A percentile compares a stretch with the other conserved stretches of the same genome.
phyloP scores from a whole-genome alignment of 306 rosid genomes.

The Cyclanthera cordifolia region DNA sequence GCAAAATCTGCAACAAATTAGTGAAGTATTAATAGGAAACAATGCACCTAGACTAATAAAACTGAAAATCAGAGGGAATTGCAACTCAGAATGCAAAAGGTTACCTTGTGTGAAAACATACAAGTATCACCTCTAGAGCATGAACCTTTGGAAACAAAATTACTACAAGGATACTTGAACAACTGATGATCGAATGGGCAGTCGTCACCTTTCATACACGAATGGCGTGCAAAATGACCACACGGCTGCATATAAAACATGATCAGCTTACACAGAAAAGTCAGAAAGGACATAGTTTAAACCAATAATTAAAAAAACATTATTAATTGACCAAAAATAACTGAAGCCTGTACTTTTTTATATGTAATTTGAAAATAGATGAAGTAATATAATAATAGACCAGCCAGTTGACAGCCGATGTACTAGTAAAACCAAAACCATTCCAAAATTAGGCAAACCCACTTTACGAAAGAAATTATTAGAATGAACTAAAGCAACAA shows the following conservation, averaged over 20 bases:
- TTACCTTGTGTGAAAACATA: constrained; percentile 79
- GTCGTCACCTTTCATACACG: constrained; percentile 89
- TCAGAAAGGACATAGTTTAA: too few species aligned
- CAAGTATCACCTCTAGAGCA: constrained; percentile 64
- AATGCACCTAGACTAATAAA: neutral
- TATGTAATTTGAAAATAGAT: neutral
- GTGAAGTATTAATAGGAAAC: constrained; percentile 2
- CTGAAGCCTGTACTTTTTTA: neutral
- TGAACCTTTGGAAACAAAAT: constrained; percentile 43
- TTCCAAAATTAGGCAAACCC: neutral
- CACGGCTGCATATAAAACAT: constrained; percentile 58
- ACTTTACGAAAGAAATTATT: neutral
- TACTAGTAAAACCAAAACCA: neutral
- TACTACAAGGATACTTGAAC: constrained; percentile 67
- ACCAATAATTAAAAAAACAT: neutral
- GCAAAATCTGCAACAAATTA: constrained; percentile 30
- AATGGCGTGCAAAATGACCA: constrained; percentile 43
- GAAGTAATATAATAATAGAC: neutral
- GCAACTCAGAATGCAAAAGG: constrained; percentile 12
- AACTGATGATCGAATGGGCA: constrained; percentile 83
- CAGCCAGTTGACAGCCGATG: neutral
- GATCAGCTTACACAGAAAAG: neutral
- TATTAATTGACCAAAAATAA: neutral
- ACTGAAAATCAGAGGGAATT: neutral
- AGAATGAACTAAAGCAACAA: neutral